These are phyloP conservation scores for Xerocomus brunneocitrinus DNA, from an alignment of 768 basidiomycete species.

Conservation along the genomic window DNA sequence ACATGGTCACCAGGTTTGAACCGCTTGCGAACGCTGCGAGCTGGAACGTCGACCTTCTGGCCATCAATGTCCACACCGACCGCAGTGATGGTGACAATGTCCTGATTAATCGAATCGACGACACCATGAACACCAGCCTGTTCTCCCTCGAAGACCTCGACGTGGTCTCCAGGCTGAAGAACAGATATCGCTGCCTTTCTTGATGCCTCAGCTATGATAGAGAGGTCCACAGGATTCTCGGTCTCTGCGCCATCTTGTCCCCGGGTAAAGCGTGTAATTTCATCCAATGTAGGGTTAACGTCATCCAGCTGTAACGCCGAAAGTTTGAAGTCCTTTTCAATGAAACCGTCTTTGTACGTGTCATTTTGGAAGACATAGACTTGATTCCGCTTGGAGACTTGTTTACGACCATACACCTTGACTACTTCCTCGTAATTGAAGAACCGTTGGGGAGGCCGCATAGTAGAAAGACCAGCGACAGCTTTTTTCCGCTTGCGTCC, in stretches of 20 bases:
- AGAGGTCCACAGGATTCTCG: constrained; percentile 76
- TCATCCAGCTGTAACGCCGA: constrained; percentile 76
- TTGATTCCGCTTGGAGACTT: constrained; percentile 68
- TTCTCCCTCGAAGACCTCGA: constrained; percentile 97
- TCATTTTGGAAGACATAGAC: constrained; percentile 88
- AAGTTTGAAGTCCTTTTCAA: constrained; percentile 92
- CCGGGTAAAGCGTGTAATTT: constrained; percentile 86
- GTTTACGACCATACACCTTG: constrained; percentile 77
- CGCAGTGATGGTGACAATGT: constrained; percentile 81
- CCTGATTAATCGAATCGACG: constrained; percentile 83
- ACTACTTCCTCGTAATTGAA: constrained; percentile 93
- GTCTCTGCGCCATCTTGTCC: constrained; percentile 66
- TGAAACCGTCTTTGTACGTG: constrained; percentile 90
- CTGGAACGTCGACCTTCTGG: constrained; percentile 80
- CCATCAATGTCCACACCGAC: constrained; percentile 80
- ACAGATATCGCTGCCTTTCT: constrained; percentile 87
- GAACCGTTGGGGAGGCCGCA: constrained; percentile 85
- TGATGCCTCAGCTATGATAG: constrained; percentile 89
- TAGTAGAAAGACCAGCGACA: constrained; percentile 42
- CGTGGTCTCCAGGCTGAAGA: constrained; percentile 95
- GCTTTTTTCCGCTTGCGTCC: constrained; percentile 78
- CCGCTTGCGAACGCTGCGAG: constrained; percentile 85
- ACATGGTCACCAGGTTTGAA: constrained; percentile 98
- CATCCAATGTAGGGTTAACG: constrained; percentile 93
- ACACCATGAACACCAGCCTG: constrained; percentile 90